phyloP scores from a whole-genome alignment of 495 filamentous ascomycete species.

The Podospora tetraspora region DNA sequence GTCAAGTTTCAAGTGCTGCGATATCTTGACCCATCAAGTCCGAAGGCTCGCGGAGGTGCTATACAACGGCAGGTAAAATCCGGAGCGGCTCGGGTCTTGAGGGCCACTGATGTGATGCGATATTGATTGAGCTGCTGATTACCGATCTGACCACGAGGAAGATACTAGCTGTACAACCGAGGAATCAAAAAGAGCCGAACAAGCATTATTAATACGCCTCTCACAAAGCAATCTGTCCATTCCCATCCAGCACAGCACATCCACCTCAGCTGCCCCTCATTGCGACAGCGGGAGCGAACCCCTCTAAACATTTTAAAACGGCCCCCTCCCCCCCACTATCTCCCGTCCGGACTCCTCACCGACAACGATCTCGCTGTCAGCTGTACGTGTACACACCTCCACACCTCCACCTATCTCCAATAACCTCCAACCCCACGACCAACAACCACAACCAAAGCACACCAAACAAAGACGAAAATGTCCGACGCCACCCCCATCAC shows the following conservation, averaged over 20 bases:
- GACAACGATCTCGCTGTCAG: neutral
- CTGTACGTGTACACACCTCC: too few relatives aligned
- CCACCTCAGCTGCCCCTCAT: neutral
- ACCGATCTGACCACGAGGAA: neutral
- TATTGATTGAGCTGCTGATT: neutral
- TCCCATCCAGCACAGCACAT: neutral
- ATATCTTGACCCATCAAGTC: neutral
- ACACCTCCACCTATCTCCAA: neutral
- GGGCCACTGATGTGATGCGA: neutral
- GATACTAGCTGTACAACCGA: neutral
- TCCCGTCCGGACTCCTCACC: neutral
- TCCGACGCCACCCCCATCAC: conserved; percentile 26
- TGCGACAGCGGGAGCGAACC: neutral
- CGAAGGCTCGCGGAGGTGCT: neutral
- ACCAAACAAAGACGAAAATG: conserved; percentile 31
- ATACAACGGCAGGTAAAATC: neutral
- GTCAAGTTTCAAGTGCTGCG: neutral
- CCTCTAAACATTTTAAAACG: neutral
- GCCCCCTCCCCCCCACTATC: neutral
- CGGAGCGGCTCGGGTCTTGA: neutral
- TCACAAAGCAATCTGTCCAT: neutral
- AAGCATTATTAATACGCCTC: neutral
- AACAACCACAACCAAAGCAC: conserved; percentile 7
- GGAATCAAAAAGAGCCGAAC: neutral
- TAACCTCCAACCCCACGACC: neutral